These are phyloP conservation scores for Dioscorea cayenensis DNA, from an alignment of 116 monocot species.

Conservation along the genomic window DNA sequence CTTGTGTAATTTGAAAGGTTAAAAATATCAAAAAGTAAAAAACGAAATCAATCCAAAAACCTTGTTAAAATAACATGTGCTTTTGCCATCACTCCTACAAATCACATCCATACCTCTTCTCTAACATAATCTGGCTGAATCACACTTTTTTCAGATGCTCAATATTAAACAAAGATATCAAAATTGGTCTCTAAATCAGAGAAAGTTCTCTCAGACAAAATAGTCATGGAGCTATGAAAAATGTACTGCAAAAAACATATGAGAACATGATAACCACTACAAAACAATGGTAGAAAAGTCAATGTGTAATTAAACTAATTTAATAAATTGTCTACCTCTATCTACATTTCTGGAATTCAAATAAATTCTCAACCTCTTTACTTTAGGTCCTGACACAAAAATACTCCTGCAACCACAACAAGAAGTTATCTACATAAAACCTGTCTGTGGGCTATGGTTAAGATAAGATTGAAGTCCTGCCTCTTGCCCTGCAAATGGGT, in stretches of 20 bases:
- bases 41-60: too few relatives aligned
- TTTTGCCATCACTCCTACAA: too few relatives aligned
- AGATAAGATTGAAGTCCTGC: conserved; percentile 8
- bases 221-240: too few relatives aligned
- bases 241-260: background rate
- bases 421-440: conserved; percentile 17
- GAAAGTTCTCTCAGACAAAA: too few relatives aligned
- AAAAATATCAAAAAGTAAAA: too few relatives aligned
- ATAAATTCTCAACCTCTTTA: background rate
- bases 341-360: conserved; percentile 12
- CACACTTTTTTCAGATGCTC: too few relatives aligned
- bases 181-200: too few relatives aligned
- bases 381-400: background rate
- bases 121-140: too few relatives aligned
- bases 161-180: too few relatives aligned
- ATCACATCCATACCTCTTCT: too few relatives aligned
- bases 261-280: background rate
- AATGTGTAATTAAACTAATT: background rate
- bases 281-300: background rate
- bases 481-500: conserved; percentile 20
- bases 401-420: background rate
- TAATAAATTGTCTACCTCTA: background rate
- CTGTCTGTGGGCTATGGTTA: conserved; percentile 19
- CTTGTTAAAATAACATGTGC: too few relatives aligned
- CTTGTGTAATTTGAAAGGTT: too few relatives aligned